Base-by-base conservation (phyloP, 139 green algal species). In the Zygnema cylindricum region DNA sequence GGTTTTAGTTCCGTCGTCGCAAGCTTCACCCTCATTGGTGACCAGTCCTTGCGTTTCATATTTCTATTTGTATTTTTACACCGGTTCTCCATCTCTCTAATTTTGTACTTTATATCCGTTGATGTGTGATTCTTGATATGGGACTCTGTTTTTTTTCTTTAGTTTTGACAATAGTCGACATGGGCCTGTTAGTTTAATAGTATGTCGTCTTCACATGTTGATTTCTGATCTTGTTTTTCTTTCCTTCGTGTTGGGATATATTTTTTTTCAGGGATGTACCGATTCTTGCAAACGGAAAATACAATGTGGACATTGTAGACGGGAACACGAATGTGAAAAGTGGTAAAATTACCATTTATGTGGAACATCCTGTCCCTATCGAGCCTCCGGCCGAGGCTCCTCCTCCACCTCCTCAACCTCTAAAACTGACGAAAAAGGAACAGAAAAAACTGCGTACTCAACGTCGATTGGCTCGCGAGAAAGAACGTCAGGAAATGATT, bases 401-500 rank as follows among this genome's bases (percentile, higher is more conserved):
- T 0, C 92, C 93, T 35, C 94, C 95, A 25, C 84, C 94, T n/a
- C 94, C 96, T 41, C 95, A 95, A 89, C 95, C 95, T 30, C 93
- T 98, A 38, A 96, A 94, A 93, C 93, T 98, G 2, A 98, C 95
- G 1, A 94, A 95, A 83, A 0, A 39, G 39, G 89, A 92, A 84
- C 85, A 69, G 32, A 98, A 98, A 89, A 99, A 99, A 95, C 89
- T 99, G 93, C 92, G 98, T 33, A 98, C 95, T 25, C 97, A 99
- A 93, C 88, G 95, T 76, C 93, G 97, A 7, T 75, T 95, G 76
- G 96, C 96, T 49, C 85, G 96, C 0, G 97, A 99, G 90, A 96
- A 97, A 93, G 97, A 99, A 92, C 97, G 97, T 93, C 97, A 99
- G 94, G 96, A 98, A 90, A 94, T 99, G 69, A 96, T 99, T n/a